Percentiles rank a stretch among this genome's conserved stretches.
Evolutionary conservation across 1,139 yeast genomes (phyloP).

Genomic region (Debaryomyces nepalensis): DNA sequence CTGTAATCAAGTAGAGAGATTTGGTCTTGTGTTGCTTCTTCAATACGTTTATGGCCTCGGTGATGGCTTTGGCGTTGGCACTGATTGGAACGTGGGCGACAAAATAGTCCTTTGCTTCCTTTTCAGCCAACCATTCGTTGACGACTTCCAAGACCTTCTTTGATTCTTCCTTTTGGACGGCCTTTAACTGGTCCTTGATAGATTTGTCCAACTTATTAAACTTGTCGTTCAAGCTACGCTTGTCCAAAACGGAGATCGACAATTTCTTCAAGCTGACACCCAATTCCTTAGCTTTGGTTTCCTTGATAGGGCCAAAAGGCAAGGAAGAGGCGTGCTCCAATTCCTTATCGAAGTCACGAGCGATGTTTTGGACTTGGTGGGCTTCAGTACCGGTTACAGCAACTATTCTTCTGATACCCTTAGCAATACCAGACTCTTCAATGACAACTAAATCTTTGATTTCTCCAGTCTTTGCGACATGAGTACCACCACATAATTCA

Average conservation of each 20-base stretch:
- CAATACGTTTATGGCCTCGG: constrained; percentile 86
- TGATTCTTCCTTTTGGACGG: constrained; percentile 84
- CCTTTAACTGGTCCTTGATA: constrained; percentile 84
- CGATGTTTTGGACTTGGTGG: constrained; percentile 82
- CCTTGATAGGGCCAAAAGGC: constrained; percentile 72
- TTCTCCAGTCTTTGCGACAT: constrained; percentile 89
- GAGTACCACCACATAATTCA: constrained; percentile 99
- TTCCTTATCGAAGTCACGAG: constrained; percentile 66
- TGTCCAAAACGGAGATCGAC: constrained; percentile 79
- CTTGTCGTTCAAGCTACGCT: constrained; percentile 72
- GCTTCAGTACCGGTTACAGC: constrained; percentile 96
- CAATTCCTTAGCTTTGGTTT: constrained; percentile 76
- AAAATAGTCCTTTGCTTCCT: constrained; percentile 54
- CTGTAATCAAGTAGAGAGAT: constrained; percentile 82
- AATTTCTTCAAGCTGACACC: constrained; percentile 85
- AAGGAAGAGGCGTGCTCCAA: constrained; percentile 61
- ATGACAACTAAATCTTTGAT: constrained; percentile 86
- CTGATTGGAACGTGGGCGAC: constrained; percentile 72
- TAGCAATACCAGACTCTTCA: constrained; percentile 98
- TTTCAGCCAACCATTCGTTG: constrained; percentile 62
- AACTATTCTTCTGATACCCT: constrained; percentile 97
- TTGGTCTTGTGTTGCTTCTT: constrained; percentile 79
- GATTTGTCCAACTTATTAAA: constrained; percentile 82
- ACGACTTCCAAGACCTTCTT: constrained; percentile 84
- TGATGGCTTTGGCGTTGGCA: constrained; percentile 91